Percentiles rank a stretch among this genome's conserved stretches.
Conservation (phyloP, 2,329 filamentous ascomycete genomes). For the Diplodia mutila region DNA sequence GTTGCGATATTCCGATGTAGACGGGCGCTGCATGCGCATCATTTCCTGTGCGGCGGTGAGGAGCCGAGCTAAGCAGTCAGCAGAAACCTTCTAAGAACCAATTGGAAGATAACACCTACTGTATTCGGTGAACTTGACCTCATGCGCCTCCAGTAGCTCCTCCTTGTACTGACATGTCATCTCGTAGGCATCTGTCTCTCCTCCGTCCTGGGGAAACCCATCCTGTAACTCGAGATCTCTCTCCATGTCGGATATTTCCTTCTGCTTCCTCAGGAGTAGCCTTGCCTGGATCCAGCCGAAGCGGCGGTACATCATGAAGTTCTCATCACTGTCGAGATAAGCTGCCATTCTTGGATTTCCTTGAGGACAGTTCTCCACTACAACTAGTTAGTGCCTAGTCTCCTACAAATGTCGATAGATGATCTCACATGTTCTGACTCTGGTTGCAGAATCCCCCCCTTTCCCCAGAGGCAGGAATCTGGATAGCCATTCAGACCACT, state of each 20-base stretch:
- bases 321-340: slow-evolving; percentile 48
- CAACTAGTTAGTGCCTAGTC: not conserved
- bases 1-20: not conserved
- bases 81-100: accelerated
- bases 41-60: not conserved
- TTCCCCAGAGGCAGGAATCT: not conserved
- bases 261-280: slow-evolving; percentile 41
- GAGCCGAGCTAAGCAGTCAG: not conserved
- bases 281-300: slow-evolving; percentile 49
- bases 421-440: not conserved
- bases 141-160: not conserved
- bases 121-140: not conserved
- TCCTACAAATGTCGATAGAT: not conserved
- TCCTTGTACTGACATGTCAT: not conserved
- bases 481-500: not conserved
- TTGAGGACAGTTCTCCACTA: slow-evolving; percentile 31
- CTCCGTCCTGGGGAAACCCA: not conserved
- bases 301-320: slow-evolving; percentile 48
- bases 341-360: slow-evolving; percentile 46
- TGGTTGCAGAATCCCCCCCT: not conserved
- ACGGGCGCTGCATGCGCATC: not conserved
- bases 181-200: not conserved
- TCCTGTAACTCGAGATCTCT: not conserved
- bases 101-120: not conserved
- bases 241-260: slow-evolving; percentile 32